Evolutionary conservation across 2,329 filamentous ascomycete genomes (phyloP).

Genomic region (Cytospora piceicola): DNA sequence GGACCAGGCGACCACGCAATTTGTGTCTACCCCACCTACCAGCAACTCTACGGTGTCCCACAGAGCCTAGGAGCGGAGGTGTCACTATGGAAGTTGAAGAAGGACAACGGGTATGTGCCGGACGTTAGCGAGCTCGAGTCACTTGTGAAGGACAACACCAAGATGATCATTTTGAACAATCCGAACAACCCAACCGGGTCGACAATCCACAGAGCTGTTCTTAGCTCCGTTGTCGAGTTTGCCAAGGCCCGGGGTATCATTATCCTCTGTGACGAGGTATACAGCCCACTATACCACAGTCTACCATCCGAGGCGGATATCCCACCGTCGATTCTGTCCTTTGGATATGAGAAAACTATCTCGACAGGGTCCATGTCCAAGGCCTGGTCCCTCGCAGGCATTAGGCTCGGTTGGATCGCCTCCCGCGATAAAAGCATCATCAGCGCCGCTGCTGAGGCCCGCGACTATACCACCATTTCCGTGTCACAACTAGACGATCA

Average conservation of each 20-base stretch:
- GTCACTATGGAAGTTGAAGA: constrained; percentile 72
- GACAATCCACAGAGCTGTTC: constrained; percentile 63
- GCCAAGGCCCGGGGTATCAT: constrained; percentile 66
- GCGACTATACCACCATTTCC: constrained; percentile 86
- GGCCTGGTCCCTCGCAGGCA: constrained; percentile 80
- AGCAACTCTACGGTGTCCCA: constrained; percentile 80
- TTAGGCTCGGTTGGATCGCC: constrained; percentile 83
- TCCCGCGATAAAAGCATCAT: constrained; percentile 66
- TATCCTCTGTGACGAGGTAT: constrained; percentile 80
- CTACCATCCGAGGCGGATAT: constrained; percentile 52
- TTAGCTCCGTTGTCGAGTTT: constrained; percentile 65
- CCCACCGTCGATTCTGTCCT: constrained; percentile 70
- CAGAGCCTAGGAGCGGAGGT: constrained; percentile 76
- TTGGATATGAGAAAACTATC: constrained; percentile 73
- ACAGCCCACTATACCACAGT: constrained; percentile 79
- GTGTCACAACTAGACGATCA: constrained; percentile 83
- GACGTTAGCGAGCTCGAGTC: constrained; percentile 67
- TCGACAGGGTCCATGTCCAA: constrained; percentile 84
- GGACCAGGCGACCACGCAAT: constrained; percentile 80
- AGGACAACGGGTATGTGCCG: constrained; percentile 67
- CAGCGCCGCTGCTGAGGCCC: constrained; percentile 63
- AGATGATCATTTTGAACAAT: constrained; percentile 67
- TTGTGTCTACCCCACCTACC: constrained; percentile 85
- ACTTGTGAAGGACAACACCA: constrained; percentile 71
- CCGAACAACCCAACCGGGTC: constrained; percentile 84